Conservation (phyloP, 1,139 yeast species). For the Kodamaea sp. region DNA sequence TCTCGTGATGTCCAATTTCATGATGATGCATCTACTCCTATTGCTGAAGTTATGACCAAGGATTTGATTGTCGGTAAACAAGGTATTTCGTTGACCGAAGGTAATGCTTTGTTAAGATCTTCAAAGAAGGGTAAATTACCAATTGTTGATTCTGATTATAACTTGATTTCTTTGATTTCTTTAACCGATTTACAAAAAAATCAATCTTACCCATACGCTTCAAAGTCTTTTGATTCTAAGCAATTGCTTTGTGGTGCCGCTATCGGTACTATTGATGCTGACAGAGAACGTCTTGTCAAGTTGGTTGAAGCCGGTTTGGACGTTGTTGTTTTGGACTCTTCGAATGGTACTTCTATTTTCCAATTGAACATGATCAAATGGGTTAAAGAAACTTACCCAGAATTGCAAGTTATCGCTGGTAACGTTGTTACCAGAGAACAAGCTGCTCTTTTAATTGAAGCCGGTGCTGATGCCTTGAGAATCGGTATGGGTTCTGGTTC, state of each 20-base stretch:
- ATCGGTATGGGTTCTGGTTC: conserved; percentile 99
- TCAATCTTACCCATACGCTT: conserved; percentile 88
- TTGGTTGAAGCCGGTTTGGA: conserved; percentile 96
- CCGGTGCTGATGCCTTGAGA: conserved; percentile 98
- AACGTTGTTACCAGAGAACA: conserved; percentile 98
- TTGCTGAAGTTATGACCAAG: conserved; percentile 83
- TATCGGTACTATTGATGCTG: conserved; percentile 89
- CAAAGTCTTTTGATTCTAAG: conserved; percentile 88
- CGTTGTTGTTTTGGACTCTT: conserved; percentile 91
- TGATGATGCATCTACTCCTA: conserved; percentile 60
- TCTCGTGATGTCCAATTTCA: conserved; percentile 97
- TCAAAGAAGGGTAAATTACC: conserved; percentile 98
- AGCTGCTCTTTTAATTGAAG: conserved; percentile 91
- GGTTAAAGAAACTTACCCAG: conserved; percentile 79
- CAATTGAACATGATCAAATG: conserved; percentile 90
- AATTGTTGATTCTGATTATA: conserved; percentile 73
- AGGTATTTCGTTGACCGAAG: conserved; percentile 79
- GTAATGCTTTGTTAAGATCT: conserved; percentile 83
- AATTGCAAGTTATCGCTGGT: conserved; percentile 91
- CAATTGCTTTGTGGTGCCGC: conserved; percentile 99
- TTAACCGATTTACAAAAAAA: conserved; percentile 97
- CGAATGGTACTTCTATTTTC: conserved; percentile 96
- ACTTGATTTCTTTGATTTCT: conserved; percentile 82
- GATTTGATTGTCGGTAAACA: conserved; percentile 80
- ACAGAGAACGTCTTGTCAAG: conserved; percentile 75